These are phyloP conservation scores for Penicillium sp. DNA, from an alignment of 2,329 filamentous ascomycete genomes.

Conservation along the genomic window DNA sequence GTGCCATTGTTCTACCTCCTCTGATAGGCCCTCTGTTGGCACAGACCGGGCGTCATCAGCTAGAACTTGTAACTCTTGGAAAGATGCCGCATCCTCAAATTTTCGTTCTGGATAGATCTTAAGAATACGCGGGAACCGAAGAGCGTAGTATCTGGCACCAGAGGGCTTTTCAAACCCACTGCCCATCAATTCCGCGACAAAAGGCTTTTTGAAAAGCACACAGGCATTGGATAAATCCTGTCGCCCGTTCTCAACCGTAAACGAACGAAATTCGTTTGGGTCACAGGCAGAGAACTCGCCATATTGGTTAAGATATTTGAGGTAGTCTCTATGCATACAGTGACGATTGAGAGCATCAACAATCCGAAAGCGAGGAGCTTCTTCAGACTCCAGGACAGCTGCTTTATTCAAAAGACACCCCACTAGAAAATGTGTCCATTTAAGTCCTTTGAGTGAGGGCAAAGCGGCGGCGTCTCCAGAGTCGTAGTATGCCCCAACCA, in stretches of 20 bases:
- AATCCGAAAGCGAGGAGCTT: conserved; percentile 66
- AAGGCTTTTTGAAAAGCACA: conserved; percentile 67
- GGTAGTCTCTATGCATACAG: conserved; percentile 54
- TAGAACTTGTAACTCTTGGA: conserved; percentile 70
- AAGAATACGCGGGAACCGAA: conserved; percentile 75
- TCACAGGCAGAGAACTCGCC: conserved; percentile 52
- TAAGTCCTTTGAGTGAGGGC: conserved; percentile 55
- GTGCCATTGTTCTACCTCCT: conserved; percentile 67
- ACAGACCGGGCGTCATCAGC: conserved; percentile 61
- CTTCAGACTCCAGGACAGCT: conserved; percentile 55
- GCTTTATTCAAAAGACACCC: conserved; percentile 75
- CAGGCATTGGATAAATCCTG: conserved; percentile 40
- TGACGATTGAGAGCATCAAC: conserved; percentile 64
- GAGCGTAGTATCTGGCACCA: conserved; percentile 71
- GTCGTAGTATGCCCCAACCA: conserved; percentile 76
- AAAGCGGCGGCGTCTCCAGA: conserved; percentile 63
- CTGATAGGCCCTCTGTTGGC: conserved; percentile 58
- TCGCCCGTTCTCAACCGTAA: conserved; percentile 54
- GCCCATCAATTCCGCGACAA: conserved; percentile 79
- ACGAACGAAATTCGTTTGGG: conserved; percentile 36
- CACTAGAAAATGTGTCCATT: conserved; percentile 81
- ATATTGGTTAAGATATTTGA: conserved; percentile 56
- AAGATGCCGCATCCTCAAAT: conserved; percentile 69
- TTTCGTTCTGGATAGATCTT: conserved; percentile 79
- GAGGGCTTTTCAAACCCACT: conserved; percentile 76